Conservation (phyloP, 2,329 filamentous ascomycete genomes). For the Alternaria arbusti region DNA sequence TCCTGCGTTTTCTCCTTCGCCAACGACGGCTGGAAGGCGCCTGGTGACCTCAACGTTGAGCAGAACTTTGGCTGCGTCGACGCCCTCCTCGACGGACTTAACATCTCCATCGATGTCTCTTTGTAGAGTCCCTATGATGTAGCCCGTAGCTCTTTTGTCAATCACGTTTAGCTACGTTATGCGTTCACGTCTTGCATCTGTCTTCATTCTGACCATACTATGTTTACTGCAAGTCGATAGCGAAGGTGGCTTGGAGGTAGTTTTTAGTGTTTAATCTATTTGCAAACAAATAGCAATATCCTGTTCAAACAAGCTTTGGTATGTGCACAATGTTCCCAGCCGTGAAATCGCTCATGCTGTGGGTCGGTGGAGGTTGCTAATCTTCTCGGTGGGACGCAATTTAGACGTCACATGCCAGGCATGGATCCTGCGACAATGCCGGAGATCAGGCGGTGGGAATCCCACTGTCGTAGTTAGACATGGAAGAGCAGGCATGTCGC, state of each 20-base stretch:
- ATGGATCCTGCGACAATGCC: neutral
- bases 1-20: conserved; percentile 82
- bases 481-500: no score
- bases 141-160: conserved; percentile 7
- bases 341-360: neutral
- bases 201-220: neutral
- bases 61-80: conserved; percentile 75
- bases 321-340: neutral
- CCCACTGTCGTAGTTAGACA: neutral
- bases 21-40: conserved; percentile 82
- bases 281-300: neutral
- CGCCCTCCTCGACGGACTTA: conserved; percentile 47
- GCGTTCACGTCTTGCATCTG: neutral
- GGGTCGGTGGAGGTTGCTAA: neutral
- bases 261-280: conserved; percentile 20
- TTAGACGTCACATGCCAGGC: neutral
- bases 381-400: neutral
- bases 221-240: conserved; percentile 10
- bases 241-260: conserved; percentile 16
- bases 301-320: neutral
- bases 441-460: neutral
- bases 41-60: conserved; percentile 75
- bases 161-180: conserved; percentile 6
- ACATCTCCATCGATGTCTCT: neutral
- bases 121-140: conserved; percentile 2